Base-by-base conservation (phyloP, 805 yeast species). In the Wickerhamomyces queroliae region DNA sequence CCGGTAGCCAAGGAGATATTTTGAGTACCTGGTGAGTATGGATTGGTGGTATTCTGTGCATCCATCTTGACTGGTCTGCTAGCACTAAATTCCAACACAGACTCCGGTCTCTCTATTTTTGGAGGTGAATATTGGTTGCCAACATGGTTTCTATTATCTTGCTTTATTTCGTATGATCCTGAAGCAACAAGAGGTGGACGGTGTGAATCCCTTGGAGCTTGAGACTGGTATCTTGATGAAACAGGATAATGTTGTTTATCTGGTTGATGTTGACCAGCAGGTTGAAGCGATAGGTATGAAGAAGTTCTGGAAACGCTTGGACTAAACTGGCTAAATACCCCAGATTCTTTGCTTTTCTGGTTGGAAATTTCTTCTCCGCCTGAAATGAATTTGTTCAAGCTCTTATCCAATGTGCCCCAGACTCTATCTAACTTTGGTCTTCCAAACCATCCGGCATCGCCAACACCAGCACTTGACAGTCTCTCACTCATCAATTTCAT, bases 341-440 rank as follows among this genome's bases (percentile, higher is more conserved):
- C 84, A 28, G 69, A 69, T 20, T 62, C 55, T 33, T 63, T 64
- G 5, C 62, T 49, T 7, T 18, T 30, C 3, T 4, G 4, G 5
- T 63, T 60, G 0, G 63, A 50, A 21, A 68, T 66, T 3, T 37
- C 42, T 26, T 84, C 95, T 35, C 91, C 97, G 1, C 96, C 97
- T 29, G 95, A 82, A 42, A 91, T 89, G 59, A 82, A 79, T 56
- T 79, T 80, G 55, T 76, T 80, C 53, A 83, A 78, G 5, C 85
- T 76, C 56, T 87, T 87, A 58, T 87, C 95, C 33, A 87, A 61
- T 32, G 83, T 90, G 10, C 93, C 91, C 95, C 95, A 87, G 39
- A 88, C 81, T 55, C 78, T 83, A 49, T 89, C 95, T 38, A 87
- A 67, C 48, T 76, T 80, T 19, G 83, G 83, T 52, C 80, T 79